Base-by-base conservation (phyloP, 2,329 filamentous ascomycete genomes). In the Amphichorda felina region DNA sequence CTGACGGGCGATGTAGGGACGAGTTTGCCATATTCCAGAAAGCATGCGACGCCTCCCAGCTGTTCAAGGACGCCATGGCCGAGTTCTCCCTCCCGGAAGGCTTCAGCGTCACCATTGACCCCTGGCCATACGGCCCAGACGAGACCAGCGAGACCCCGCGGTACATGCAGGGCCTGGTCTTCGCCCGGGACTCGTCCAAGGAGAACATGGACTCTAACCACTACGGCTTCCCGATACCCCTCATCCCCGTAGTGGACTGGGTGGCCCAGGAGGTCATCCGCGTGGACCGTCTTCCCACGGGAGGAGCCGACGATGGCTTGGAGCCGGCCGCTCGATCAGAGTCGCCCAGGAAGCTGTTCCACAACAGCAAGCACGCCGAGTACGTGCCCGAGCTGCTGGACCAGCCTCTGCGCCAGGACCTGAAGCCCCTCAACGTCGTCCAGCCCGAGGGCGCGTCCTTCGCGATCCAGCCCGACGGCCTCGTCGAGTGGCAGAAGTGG, bases 401-500 rank as follows among this genome's bases (percentile, higher is more conserved):
- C 11, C 45, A 50, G 2, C 61, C 66, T 1, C 45, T 61, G 13
- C 57, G 74, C 10, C 56, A 63, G 30, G 72, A 72, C 37, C 49
- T 76, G 19, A 85, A 83, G 55, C 80, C 81, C 5, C 70, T 87
- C 48, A 73, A 84, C 44, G 75, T 89, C 31, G 66, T 74, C 2
- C 83, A 89, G 48, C 70, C 70, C 26, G 72, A 82, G 21, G 80
- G 80, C 0, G 68, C 79, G 0, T 80, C 74, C 2, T 85, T 86
- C 54, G 61, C 56, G 0, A 63, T 82, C 8, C 59, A 60, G 39
- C 34, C 61, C 30, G 57, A 70, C 45, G 61, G 62, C 33, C 51
- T 59, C n/a, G 45, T 75, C 5, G 55, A 64, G 38, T 79, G 75
- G 75, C 72, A 79, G 50, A 76, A 80, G 45, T 84, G 79, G 79